Conservation (phyloP, 768 basidiomycete species). For the Pisolithus albus region DNA sequence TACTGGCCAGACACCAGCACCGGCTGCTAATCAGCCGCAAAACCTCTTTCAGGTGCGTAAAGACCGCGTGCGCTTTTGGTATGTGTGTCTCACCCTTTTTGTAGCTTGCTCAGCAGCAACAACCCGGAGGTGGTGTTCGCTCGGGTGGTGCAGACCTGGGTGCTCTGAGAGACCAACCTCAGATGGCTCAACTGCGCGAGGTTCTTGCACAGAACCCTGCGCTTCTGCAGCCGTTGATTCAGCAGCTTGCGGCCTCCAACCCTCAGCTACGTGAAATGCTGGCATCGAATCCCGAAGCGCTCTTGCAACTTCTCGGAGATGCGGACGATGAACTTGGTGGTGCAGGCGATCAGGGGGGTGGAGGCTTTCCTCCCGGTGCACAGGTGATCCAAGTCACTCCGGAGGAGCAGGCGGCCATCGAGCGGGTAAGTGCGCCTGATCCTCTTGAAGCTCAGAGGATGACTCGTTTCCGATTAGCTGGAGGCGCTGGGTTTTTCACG, state of each 20-base stretch:
- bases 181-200: conserved; percentile 67
- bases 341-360: conserved; percentile 36
- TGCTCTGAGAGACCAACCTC: conserved; percentile 53
- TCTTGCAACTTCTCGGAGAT: conserved; percentile 57
- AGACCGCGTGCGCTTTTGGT: not conserved
- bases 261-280: conserved; percentile 68
- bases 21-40: conserved; percentile 47
- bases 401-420: conserved; percentile 85
- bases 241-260: conserved; percentile 71
- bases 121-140: conserved; percentile 27
- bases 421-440: conserved; percentile 54
- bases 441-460: not conserved
- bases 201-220: conserved; percentile 72
- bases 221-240: conserved; percentile 70
- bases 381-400: conserved; percentile 72
- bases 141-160: conserved; percentile 37
- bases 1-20: conserved; percentile 30
- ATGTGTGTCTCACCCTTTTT: not conserved
- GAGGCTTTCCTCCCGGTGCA: conserved; percentile 30
- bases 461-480: conserved; percentile 43
- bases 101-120: conserved; percentile 63
- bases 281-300: conserved; percentile 61
- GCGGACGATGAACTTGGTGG: conserved; percentile 20
- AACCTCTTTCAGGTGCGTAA: conserved; percentile 79
- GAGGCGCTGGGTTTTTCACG: conserved; percentile 84